Evolutionary conservation across 176 grass and related monocot species (phyloP).

Genomic region (Oryza longistaminata): DNA sequence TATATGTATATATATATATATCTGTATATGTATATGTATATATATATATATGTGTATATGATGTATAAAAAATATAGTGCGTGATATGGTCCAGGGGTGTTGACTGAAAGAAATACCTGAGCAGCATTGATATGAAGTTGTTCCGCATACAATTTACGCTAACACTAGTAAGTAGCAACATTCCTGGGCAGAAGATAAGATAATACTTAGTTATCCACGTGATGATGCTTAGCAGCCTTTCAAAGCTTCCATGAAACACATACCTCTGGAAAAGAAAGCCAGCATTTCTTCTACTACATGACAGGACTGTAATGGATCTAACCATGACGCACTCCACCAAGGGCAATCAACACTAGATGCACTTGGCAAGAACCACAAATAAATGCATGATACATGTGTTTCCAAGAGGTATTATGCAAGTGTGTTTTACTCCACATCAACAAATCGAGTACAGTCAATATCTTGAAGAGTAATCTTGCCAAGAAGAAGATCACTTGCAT

Average conservation of each 20-base stretch:
- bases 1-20: too few relatives aligned
- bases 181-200: slow-evolving; percentile 9
- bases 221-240: not conserved
- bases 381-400: slow-evolving; percentile 6
- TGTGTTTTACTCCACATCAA: slow-evolving; percentile 54
- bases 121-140: not conserved
- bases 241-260: not conserved
- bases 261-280: slow-evolving; percentile 11
- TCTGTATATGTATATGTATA: not conserved
- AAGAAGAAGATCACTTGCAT: slow-evolving; percentile 73
- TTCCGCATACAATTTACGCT: not conserved
- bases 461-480: slow-evolving; percentile 86
- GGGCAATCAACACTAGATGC: not conserved
- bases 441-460: slow-evolving; percentile 78
- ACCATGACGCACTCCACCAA: not conserved
- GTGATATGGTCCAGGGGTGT: not conserved
- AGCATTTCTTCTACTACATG: not conserved
- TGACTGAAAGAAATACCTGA: slow-evolving; percentile 38
- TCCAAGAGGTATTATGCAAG: not conserved
- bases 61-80: not conserved
- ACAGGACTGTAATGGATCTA: not conserved
- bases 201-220: not conserved
- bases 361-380: not conserved
- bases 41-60: not conserved
- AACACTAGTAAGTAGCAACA: not conserved